phyloP scores from a whole-genome alignment of 2,329 filamentous ascomycete genomes.

The Aspergillus japonicus region DNA sequence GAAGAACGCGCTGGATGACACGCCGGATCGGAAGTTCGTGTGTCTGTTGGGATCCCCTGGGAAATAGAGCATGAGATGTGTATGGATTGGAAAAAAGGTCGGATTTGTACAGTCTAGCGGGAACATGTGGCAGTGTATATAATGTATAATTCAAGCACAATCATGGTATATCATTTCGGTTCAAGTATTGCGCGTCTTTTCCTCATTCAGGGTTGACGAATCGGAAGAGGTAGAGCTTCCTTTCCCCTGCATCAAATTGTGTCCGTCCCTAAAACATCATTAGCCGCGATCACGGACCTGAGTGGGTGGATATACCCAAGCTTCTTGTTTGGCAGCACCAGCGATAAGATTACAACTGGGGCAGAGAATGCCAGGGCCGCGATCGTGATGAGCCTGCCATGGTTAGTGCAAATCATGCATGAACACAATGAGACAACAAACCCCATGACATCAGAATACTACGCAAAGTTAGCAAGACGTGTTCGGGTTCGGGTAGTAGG shows the following conservation, averaged over 20 bases:
- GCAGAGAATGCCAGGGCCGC: conserved; percentile 30
- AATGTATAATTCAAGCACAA: background rate
- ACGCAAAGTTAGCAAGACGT: conserved; percentile 7
- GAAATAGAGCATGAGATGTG: conserved; percentile 16
- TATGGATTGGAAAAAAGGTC: background rate
- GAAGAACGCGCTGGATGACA: conserved; percentile 35
- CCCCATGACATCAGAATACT: conserved; percentile 34
- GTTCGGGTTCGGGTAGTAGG: background rate
- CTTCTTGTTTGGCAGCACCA: conserved; percentile 29
- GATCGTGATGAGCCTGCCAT: conserved; percentile 29
- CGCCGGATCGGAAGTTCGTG: conserved; percentile 26
- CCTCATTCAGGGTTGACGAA: conserved; percentile 9
- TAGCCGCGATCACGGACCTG: background rate
- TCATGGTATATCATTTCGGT: background rate
- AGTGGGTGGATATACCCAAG: conserved; percentile 22
- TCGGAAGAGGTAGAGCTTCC: background rate
- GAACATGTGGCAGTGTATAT: background rate
- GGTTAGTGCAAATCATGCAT: conserved; percentile 7
- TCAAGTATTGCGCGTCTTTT: background rate
- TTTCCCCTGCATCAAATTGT: conserved; percentile 20
- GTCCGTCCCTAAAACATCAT: conserved; percentile 17
- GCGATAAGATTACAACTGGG: conserved; percentile 26
- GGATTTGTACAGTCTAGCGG: background rate
- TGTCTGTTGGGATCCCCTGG: conserved; percentile 32
- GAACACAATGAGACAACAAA: background rate